Base-by-base conservation (phyloP, 495 filamentous ascomycete species). In the Neurospora africana region DNA sequence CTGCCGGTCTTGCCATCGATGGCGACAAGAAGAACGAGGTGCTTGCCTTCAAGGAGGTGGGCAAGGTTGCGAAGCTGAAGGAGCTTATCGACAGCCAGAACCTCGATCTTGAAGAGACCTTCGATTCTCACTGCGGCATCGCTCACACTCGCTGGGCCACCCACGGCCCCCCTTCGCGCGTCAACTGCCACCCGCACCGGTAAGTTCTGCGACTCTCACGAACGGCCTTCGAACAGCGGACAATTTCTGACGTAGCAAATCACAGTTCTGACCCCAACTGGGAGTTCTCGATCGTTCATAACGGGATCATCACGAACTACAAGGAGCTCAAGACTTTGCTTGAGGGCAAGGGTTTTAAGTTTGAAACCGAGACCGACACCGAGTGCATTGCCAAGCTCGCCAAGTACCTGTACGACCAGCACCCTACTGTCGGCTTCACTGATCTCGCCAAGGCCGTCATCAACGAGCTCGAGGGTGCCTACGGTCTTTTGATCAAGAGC, bases 291-390 rank as follows among this genome's bases (percentile, higher is more conserved):
- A 91, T 99, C 76, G 95, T 98, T 58, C 95, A 99, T 90, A 99
- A 99, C 83, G 95, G 95, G 80, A 99, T 99, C 87, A 99, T 99
- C 85, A 99, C 95, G 85, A 99, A 99, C 87, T 99, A 99, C 89
- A 99, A 99, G 86, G 95, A 99, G 85, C 85, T 99, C 76, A 97
- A 95, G 89, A 91, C 92, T 71, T 87, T 99, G 69, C 85, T 99
- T 74, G 90, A 93, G 83, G 87, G 86, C 86, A 99, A 98, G 87
- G 96, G 96, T 74, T 97, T 97, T 87, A 90, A 91, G 72, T 99
- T 99, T 80, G 95, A 99, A 89, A 98, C 95, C 36, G 94, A 99
- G 85, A 99, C 95, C 65, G 95, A 99, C 79, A 99, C 95, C 35
- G 95, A 99, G 83, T 97, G 94, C 81, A 99, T 99, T 81, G 95